These are phyloP conservation scores for Danielia oregonensis DNA, from an alignment of 805 yeast genomes.

Conservation along the genomic window DNA sequence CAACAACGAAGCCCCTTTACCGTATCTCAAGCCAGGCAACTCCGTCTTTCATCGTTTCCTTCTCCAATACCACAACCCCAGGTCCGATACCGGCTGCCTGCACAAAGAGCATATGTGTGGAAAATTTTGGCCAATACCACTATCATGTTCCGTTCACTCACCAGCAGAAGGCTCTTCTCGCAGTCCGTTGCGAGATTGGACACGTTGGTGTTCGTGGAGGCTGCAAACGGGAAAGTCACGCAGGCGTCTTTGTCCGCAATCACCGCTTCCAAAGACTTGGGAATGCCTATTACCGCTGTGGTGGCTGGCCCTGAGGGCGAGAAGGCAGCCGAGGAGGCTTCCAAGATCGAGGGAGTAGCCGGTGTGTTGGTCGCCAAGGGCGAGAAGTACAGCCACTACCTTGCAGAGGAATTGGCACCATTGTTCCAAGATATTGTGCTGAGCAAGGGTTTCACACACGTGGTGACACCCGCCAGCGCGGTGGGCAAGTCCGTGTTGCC, in stretches of 20 bases:
- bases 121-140: no score
- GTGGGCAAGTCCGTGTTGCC: conserved; percentile 87
- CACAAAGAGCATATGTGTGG: no score
- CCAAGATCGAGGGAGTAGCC: conserved; percentile 50
- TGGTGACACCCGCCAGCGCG: conserved; percentile 78
- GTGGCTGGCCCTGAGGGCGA: conserved; percentile 65
- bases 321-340: conserved; percentile 39
- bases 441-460: conserved; percentile 55
- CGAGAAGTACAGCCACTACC: conserved; percentile 56
- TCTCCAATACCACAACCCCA: no score
- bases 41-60: no score
- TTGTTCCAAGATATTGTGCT: conserved; percentile 48
- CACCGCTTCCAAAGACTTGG: conserved; percentile 72
- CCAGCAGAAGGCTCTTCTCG: conserved; percentile 10
- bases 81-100: no score
- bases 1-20: no score
- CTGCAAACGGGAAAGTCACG: conserved; percentile 49
- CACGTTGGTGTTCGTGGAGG: conserved; percentile 76
- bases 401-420: conserved; percentile 84
- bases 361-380: conserved; percentile 59
- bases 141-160: conserved; percentile 11
- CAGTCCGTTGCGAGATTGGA: conserved; percentile 16
- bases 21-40: no score
- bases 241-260: conserved; percentile 71
- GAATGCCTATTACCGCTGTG: conserved; percentile 77